Conservation (phyloP, 306 rosid species). For the Boehmeria nivea region DNA sequence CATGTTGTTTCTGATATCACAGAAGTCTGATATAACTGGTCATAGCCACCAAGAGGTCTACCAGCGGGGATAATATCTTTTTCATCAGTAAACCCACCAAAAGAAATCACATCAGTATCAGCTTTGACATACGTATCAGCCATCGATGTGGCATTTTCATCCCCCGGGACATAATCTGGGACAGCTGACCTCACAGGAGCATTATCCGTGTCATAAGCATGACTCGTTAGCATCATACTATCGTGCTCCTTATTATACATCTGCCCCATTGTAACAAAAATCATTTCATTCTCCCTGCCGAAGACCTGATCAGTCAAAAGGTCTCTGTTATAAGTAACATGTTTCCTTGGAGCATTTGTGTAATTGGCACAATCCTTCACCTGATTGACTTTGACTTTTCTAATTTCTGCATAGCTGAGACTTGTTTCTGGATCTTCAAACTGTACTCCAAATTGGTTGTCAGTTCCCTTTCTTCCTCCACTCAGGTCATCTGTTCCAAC, state of each 20-base stretch:
- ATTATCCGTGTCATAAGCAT: conserved; percentile 44
- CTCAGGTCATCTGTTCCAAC: conserved; percentile 44
- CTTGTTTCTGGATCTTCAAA: conserved; percentile 58
- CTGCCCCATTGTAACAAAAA: conserved; percentile 40
- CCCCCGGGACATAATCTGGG: conserved; percentile 37
- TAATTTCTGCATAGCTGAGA: conserved; percentile 42
- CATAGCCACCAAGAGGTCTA: conserved; percentile 43
- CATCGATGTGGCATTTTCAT: conserved; percentile 35
- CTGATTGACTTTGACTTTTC: conserved; percentile 50
- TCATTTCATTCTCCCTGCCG: conserved; percentile 38
- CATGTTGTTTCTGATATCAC: conserved; percentile 36
- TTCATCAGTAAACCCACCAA: conserved; percentile 62
- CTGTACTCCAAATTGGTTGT: conserved; percentile 44
- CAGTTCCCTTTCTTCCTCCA: conserved; percentile 42
- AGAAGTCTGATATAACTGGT: conserved; percentile 48
- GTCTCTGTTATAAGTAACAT: conserved; percentile 26
- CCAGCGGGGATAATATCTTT: conserved; percentile 48
- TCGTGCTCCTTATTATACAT: too few relatives aligned
- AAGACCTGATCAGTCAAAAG: conserved; percentile 35
- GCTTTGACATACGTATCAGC: conserved; percentile 45
- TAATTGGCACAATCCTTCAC: too few relatives aligned
- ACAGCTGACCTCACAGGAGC: conserved; percentile 37
- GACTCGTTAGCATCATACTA: conserved; percentile 32
- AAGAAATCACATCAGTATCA: conserved; percentile 45
- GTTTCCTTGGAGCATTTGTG: too few relatives aligned